Base-by-base conservation (phyloP, 129 eudicot species). In the Smallanthus sonchifolius region DNA sequence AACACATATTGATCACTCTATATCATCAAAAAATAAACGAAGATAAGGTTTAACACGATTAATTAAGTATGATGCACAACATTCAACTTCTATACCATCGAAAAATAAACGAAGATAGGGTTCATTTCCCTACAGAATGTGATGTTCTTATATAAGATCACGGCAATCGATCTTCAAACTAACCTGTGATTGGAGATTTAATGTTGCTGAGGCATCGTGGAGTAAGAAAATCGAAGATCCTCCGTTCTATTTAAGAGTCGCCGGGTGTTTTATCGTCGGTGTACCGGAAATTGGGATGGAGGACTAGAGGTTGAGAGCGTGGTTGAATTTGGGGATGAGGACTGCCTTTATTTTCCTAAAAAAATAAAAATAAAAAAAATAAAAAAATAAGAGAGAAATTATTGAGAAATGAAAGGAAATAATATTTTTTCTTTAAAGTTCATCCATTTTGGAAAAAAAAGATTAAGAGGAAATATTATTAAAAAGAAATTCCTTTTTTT, bases 141-240 rank as follows among this genome's bases (percentile, higher is more conserved):
- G 5, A 6, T 65, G 48, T 16, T 65, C 16, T 9, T 28, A 14
- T 60, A 56, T 56, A 56, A 56, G 35, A 56, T 51, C 24, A 4
- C 5, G 8, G 24, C 39, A 13, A 60, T 60, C 17, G 39, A 60
- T 30, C 65, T 20, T 28, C 37, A 57, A 11, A 57, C 47, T 28
- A 11, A 74, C 36, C 44, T 43, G 54, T 74, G 70, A 62, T 47
- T 28, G 63, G 79, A 48, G 49, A 48, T 63, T 34, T 73, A 69
- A 73, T 40, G 47, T 11, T 15, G 34, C 20, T 60, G 45, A 51
- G 10, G 36, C 24, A 60, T 69, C 45, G 16, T 42, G 57, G 10
- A 67, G 8, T 65, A 44, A 44, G 15, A 63, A 44, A 44, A 44
- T 67, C 72, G 54, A 8, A 19, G 34, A 45, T 2, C 48, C 28